A percentile compares a stretch with the other conserved stretches of the same genome.
phyloP scores from a whole-genome alignment of 805 yeast species.

The Ogataea naganishii region DNA sequence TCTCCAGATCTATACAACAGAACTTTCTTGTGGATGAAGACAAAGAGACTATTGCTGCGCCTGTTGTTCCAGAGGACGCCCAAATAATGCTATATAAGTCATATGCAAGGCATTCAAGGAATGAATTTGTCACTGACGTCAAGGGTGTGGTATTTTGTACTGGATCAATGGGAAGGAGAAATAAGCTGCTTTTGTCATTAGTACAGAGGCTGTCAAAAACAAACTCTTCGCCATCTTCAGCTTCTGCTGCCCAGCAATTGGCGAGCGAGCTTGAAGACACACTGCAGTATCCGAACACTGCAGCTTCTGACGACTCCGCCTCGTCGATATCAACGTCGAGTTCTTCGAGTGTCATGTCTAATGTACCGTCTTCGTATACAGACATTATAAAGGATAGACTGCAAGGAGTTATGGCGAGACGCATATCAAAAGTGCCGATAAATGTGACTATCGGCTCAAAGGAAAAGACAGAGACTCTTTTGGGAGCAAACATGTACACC shows the following conservation, averaged over 20 bases:
- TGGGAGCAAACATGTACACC: slow-evolving; percentile 33
- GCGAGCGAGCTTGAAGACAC: slow-evolving; percentile 29
- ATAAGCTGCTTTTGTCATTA: slow-evolving; percentile 56
- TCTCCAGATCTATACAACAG: slow-evolving; percentile 31
- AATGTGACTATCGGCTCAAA: slow-evolving; percentile 49
- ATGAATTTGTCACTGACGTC: slow-evolving; percentile 46
- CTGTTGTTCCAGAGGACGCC: slow-evolving; percentile 47
- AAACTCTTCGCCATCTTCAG: slow-evolving; percentile 12
- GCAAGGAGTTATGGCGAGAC: slow-evolving; percentile 60
- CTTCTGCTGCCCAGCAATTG: slow-evolving; percentile 24
- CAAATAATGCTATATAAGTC: slow-evolving; percentile 53
- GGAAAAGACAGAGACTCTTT: slow-evolving; percentile 21
- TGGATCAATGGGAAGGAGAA: slow-evolving; percentile 63
- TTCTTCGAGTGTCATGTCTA: slow-evolving; percentile 5
- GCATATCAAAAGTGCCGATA: slow-evolving; percentile 49
- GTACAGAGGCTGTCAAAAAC: slow-evolving; percentile 57
- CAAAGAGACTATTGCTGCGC: slow-evolving; percentile 13
- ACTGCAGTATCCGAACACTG: slow-evolving; percentile 18
- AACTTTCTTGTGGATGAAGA: slow-evolving; percentile 11
- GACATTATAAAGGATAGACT: slow-evolving; percentile 52
- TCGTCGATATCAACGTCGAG: slow-evolving; percentile 11
- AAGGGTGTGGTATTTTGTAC: slow-evolving; percentile 68
- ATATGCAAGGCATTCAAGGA: slow-evolving; percentile 31
- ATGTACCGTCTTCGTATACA: neutral
- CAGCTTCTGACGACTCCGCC: slow-evolving; percentile 8